Evolutionary conservation across 306 rosid genomes (phyloP).

Genomic region (Clitoria ternatea): DNA sequence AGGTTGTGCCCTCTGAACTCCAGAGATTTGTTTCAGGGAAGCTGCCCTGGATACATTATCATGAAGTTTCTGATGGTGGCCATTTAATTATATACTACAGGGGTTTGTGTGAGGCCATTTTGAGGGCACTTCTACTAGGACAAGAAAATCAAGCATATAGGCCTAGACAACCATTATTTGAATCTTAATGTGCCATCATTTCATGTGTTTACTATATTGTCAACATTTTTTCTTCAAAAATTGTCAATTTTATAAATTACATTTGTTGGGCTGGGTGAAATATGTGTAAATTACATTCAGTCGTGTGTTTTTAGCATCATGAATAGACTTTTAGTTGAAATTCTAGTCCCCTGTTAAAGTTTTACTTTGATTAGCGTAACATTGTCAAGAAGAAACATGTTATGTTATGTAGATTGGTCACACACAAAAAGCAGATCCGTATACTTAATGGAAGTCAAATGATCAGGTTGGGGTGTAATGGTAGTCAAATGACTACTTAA

Average conservation of each 20-base stretch:
- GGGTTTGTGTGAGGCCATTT: constrained; percentile 78
- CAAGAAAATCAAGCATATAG: constrained; percentile 55
- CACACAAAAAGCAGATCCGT: too few relatives aligned
- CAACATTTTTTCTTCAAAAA: background rate
- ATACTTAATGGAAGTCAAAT: too few relatives aligned
- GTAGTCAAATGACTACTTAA: too few relatives aligned
- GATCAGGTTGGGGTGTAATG: too few relatives aligned
- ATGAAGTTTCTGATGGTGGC: constrained; percentile 92
- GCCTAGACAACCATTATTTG: constrained; percentile 35
- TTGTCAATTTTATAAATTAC: constrained; percentile 25
- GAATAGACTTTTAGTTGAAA: background rate
- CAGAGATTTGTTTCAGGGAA: constrained; percentile 75
- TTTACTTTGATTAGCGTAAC: background rate
- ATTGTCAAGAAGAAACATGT: background rate
- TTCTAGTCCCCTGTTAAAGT: background rate
- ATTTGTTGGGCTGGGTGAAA: constrained; percentile 27
- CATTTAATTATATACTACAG: constrained; percentile 73
- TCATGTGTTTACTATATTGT: constrained; percentile 3
- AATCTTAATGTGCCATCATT: constrained; percentile 13
- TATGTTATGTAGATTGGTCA: too few relatives aligned
- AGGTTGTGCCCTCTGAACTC: constrained; percentile 78
- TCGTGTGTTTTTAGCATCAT: constrained; percentile 2
- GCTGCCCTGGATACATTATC: constrained; percentile 85
- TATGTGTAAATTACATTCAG: constrained; percentile 20
- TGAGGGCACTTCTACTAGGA: constrained; percentile 81